These are phyloP conservation scores for Kazachstania bromeliacearum DNA, from an alignment of 805 yeast species.

Conservation along the genomic window DNA sequence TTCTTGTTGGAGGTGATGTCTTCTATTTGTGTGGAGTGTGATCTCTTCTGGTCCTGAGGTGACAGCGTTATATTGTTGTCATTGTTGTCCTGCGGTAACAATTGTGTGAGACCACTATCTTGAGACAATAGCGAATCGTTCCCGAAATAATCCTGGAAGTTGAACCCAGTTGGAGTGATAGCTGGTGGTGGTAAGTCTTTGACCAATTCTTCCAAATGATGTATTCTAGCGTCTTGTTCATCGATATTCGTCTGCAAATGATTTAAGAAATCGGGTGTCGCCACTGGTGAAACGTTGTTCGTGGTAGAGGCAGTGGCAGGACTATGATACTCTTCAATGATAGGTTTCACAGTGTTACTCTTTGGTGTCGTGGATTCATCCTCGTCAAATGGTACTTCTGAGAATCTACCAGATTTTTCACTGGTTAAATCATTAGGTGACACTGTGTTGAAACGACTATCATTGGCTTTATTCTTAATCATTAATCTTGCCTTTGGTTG, in stretches of 20 bases:
- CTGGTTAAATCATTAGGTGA: constrained; percentile 2
- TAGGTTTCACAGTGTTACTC: too few relatives aligned
- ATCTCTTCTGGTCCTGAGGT: too few relatives aligned
- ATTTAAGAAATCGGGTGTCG: constrained; percentile 12
- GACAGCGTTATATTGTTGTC: too few relatives aligned
- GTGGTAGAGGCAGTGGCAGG: too few relatives aligned
- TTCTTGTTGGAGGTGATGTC: too few relatives aligned
- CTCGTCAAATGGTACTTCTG: constrained; percentile 21
- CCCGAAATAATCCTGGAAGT: constrained; percentile 3
- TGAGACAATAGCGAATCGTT: constrained; percentile 1
- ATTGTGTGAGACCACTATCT: constrained; percentile 3
- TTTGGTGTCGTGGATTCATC: constrained; percentile 5
- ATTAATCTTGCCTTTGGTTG: constrained; percentile 11
- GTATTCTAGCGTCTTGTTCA: constrained; percentile 26
- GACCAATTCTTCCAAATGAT: constrained; percentile 26
- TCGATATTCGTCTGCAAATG: constrained; percentile 23
- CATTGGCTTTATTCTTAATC: constrained; percentile 19
- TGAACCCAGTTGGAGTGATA: constrained; percentile 1
- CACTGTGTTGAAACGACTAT: not conserved
- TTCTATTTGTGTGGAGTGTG: too few relatives aligned
- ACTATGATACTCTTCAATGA: too few relatives aligned
- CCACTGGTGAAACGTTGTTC: too few relatives aligned
- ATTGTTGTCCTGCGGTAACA: too few relatives aligned
- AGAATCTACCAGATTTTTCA: constrained; percentile 8
- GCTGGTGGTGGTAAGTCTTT: constrained; percentile 5